phyloP scores from a whole-genome alignment of 768 basidiomycete genomes.

The Suillus alpinus region DNA sequence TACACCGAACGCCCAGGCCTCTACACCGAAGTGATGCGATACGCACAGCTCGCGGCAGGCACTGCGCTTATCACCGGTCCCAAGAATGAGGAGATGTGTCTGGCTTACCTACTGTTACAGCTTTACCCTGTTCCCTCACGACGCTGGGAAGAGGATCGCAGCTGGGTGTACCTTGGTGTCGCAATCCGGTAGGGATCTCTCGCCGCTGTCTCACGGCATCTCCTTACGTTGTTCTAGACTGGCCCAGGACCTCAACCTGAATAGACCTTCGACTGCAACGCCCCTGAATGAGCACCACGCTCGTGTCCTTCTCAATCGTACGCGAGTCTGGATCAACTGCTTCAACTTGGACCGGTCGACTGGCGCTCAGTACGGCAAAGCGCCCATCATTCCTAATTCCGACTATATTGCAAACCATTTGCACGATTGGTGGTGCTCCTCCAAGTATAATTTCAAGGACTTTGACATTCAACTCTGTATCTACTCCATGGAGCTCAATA shows the following conservation, averaged over 20 bases:
- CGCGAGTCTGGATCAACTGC: conserved; percentile 87
- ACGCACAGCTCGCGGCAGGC: conserved; percentile 74
- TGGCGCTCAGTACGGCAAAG: conserved; percentile 85
- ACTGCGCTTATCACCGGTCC: conserved; percentile 71
- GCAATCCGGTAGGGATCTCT: conserved; percentile 66
- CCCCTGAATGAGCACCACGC: conserved; percentile 79
- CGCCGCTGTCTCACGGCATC: neutral
- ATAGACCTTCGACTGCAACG: conserved; percentile 69
- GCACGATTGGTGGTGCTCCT: conserved; percentile 67
- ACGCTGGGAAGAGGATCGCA: conserved; percentile 87
- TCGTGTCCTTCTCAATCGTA: conserved; percentile 85
- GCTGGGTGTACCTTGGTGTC: conserved; percentile 86
- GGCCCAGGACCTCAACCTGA: conserved; percentile 87
- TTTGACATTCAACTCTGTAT: conserved; percentile 81
- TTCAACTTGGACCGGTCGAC: conserved; percentile 90
- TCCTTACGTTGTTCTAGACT: conserved; percentile 46
- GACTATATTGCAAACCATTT: conserved; percentile 77
- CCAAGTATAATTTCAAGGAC: conserved; percentile 62
- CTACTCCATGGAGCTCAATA: conserved; percentile 71
- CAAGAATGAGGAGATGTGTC: conserved; percentile 82
- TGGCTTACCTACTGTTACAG: conserved; percentile 79
- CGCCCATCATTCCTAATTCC: conserved; percentile 70
- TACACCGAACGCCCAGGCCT: conserved; percentile 68
- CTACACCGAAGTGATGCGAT: conserved; percentile 69
- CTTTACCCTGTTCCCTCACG: conserved; percentile 73